Base-by-base conservation (phyloP, 352 stramenopile genomes). In the Pythium biforme region DNA sequence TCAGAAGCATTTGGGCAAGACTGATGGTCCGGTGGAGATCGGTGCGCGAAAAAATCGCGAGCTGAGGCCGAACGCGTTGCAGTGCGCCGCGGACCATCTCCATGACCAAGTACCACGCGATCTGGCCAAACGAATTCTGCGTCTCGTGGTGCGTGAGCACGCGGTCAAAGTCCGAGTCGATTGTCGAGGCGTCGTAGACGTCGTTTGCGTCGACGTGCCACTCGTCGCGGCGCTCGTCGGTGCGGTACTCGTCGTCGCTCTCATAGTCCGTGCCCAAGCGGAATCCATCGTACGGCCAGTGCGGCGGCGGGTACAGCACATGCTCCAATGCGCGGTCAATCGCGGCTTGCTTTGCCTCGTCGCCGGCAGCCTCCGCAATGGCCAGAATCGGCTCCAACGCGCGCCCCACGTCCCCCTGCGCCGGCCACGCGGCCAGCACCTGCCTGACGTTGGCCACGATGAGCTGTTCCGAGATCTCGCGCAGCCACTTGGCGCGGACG, bases 401-500 rank as follows among this genome's bases (percentile, higher is more conserved):
- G 20, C 10, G 8, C 23, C 12, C 2, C 52, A 31, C 4, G 15
- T 19, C 41, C 10, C 20, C 12, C n/a, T 33, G 19, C 6, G 17
- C 20, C 11, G 55, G 55, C 55, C 55, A 62, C 6, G 2, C 17
- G 12, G 8, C 33, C 3, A 55, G 7, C 7, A 47, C 26, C 15
- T 62, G 43, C 23, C 23, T 7, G n/a, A 55, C 9, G 23, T 67
- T 55, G 40, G 15, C 14, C n/a, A 48, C 49, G 45, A 68, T 37
- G 8, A 74, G 23, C 17, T 39, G 3, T n/a, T 58, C 50, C 15
- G 63, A 27, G 25, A 72, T 57, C 54, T 72, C 64, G 15, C 64
- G 33, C 37, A 80, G 48, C 37, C 79, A 68, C 29, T 59, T 59
- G 19, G 17, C 29, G 1, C 62, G 54, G 1, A 63, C 53, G 4